Evolutionary conservation across 108 stramenopile species (phyloP), one percentile per base, ranked within the genome.

Genomic region (Parietichytrium sp.): DNA sequence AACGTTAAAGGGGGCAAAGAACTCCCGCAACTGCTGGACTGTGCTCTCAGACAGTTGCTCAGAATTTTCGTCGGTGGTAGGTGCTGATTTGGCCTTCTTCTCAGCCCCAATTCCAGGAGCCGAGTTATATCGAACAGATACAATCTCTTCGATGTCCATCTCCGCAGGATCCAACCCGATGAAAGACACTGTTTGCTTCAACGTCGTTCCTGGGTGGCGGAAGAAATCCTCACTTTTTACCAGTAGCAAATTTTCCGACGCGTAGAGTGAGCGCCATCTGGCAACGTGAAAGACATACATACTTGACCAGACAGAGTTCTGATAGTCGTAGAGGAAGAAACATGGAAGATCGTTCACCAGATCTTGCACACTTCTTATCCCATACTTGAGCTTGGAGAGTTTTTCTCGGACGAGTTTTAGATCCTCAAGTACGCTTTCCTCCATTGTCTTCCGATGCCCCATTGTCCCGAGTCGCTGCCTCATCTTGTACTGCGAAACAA

Each of bases 201-300:
- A 42, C 15, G 61, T 72, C 42, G 61, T 42, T 6, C 16, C 61
- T 10, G 61, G 61, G 20, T 72, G 15, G 29, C 38, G 15, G 45
- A 72, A 45, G n/a, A 72, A 23, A 42, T 72, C 20, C 20, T 72
- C 61, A n/a, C 61, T 72, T 25, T 72, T 72, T n/a, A 72, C 38
- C 10, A 72, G 38, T n/a, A 72, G 42, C 8, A 72, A 10, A 16
- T 72, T 1, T 6, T 20, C 20, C 42, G 18, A 23, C 29, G 61
- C 38, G 3, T 33, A 72, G 61, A 45, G 8, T 20, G 36, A n/a
- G 38, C 13, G 33, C 61, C 61, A 72, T 16, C 61, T 33, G 13
- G 61, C n/a, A 10, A 72, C 23, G 42, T 72, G 61, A 33, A 72
- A 33, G 20, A 72, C 20, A 42, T 72, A 72, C 15, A 72, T 47